A percentile compares a stretch with the other conserved stretches of the same genome.
phyloP scores from a whole-genome alignment of 2,329 filamentous ascomycete species.

The Pseudogymnoascus pannorum region DNA sequence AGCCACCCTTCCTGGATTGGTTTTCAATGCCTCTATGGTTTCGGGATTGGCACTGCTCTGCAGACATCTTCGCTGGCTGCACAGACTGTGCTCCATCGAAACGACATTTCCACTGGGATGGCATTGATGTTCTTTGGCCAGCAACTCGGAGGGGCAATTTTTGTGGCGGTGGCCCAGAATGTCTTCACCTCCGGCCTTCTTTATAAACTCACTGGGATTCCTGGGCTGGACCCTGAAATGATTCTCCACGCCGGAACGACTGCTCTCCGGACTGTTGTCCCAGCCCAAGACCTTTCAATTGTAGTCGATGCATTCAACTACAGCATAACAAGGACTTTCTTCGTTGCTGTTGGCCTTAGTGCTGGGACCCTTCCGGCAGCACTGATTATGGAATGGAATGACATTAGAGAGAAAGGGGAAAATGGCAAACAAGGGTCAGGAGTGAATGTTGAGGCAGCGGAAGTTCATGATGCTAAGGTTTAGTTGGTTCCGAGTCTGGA shows the following conservation, averaged over 20 bases:
- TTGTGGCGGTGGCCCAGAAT: conserved; percentile 49
- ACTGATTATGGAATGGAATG: conserved; percentile 42
- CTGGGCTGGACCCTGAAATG: conserved; percentile 35
- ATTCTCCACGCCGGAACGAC: conserved; percentile 50
- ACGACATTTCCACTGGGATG: conserved; percentile 46
- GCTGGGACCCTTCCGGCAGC: conserved; percentile 40
- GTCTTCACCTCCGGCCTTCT: conserved; percentile 33
- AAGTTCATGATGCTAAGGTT: too few species aligned
- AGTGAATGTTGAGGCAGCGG: too few species aligned
- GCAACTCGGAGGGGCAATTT: conserved; percentile 52
- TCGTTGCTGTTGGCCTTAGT: conserved; percentile 44
- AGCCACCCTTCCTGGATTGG: conserved; percentile 46
- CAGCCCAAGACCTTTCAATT: conserved; percentile 38
- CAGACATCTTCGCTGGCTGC: conserved; percentile 50
- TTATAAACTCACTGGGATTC: conserved; percentile 29
- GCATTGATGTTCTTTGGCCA: conserved; percentile 50
- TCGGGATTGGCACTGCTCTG: conserved; percentile 52
- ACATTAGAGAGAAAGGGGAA: neutral
- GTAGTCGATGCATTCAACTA: conserved; percentile 55
- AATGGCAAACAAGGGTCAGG: too few species aligned
- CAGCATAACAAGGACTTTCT: conserved; percentile 46
- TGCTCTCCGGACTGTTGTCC: conserved; percentile 47
- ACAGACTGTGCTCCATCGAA: conserved; percentile 43
- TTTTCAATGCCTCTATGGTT: conserved; percentile 47
- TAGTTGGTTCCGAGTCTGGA: too few species aligned